Conservation (phyloP, 2,329 filamentous ascomycete species). For the Botrytis porri region DNA sequence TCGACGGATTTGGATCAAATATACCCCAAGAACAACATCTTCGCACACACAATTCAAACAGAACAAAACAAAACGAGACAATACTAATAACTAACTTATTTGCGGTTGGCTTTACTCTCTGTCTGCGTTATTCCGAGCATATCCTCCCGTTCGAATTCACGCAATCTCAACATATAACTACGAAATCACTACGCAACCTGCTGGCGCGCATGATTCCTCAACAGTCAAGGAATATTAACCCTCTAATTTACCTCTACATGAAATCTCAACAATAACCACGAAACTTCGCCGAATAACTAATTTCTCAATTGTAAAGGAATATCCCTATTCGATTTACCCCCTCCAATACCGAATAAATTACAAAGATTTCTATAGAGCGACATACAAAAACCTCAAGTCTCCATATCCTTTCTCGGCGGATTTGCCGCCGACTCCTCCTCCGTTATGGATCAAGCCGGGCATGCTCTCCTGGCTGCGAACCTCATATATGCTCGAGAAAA, state of each 20-base stretch:
- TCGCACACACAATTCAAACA: not conserved
- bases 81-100: not conserved
- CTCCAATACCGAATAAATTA: not conserved
- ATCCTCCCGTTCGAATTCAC: conserved; percentile 1
- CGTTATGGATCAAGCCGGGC: conserved; percentile 42
- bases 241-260: not conserved
- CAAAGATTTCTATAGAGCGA: conserved; percentile 7
- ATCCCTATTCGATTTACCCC: conserved; percentile 1
- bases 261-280: conserved; percentile 5
- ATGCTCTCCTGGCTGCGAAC: conserved; percentile 41
- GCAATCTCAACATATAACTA: conserved; percentile 6
- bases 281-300: not conserved
- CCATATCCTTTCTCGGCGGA: conserved; percentile 10
- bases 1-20: not conserved
- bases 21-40: not conserved
- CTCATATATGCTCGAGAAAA: conserved; percentile 46
- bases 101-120: not conserved
- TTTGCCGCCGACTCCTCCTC: conserved; percentile 24
- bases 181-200: too few relatives aligned
- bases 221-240: not conserved
- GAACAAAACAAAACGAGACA: not conserved
- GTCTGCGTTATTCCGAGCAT: not conserved
- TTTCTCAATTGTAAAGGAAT: not conserved
- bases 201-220: not conserved
- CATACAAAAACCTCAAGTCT: conserved; percentile 9